phyloP scores from a whole-genome alignment of 1,284 basidiomycete species.

The Tetrapyrgos nigripes region DNA sequence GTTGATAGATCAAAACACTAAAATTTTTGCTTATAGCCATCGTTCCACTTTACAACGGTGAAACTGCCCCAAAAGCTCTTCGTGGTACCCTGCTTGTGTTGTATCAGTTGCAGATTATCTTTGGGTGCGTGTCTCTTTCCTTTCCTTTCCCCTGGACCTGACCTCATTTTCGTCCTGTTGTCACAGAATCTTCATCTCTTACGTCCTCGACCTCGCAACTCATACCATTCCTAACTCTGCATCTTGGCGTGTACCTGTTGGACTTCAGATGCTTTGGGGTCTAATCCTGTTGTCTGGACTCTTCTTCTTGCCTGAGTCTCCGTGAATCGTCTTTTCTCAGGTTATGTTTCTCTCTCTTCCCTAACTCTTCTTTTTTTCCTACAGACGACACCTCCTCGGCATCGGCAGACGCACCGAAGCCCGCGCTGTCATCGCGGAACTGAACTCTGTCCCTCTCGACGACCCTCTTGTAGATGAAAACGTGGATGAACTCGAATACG shows the following conservation, averaged over 20 bases:
- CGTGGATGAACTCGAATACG: slow-evolving; percentile 73
- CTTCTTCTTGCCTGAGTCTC: slow-evolving; percentile 82
- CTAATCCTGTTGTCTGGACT: slow-evolving; percentile 71
- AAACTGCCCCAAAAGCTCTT: slow-evolving; percentile 78
- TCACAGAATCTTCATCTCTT: slow-evolving; percentile 72
- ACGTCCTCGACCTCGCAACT: slow-evolving; percentile 75
- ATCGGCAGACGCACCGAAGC: slow-evolving; percentile 60
- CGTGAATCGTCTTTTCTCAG: slow-evolving; percentile 47
- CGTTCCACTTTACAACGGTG: slow-evolving; percentile 82
- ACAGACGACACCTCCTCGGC: slow-evolving; percentile 67
- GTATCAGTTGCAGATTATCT: slow-evolving; percentile 82
- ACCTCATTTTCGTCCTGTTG: background rate
- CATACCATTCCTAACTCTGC: slow-evolving; percentile 64
- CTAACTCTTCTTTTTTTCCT: background rate
- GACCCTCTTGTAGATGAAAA: slow-evolving; percentile 67
- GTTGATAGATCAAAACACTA: background rate
- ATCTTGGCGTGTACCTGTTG: slow-evolving; percentile 77
- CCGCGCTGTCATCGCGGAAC: slow-evolving; percentile 62
- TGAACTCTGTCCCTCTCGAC: slow-evolving; percentile 68
- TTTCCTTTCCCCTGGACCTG: slow-evolving; percentile 3
- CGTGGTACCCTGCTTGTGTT: slow-evolving; percentile 77
- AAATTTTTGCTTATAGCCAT: slow-evolving; percentile 62
- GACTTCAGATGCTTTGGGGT: slow-evolving; percentile 73
- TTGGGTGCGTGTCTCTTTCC: slow-evolving; percentile 52
- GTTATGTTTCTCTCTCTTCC: background rate